Percentiles rank a stretch among this genome's conserved stretches.
Conservation (phyloP, 1,139 yeast genomes). For the Suhomyces wounanorum region DNA sequence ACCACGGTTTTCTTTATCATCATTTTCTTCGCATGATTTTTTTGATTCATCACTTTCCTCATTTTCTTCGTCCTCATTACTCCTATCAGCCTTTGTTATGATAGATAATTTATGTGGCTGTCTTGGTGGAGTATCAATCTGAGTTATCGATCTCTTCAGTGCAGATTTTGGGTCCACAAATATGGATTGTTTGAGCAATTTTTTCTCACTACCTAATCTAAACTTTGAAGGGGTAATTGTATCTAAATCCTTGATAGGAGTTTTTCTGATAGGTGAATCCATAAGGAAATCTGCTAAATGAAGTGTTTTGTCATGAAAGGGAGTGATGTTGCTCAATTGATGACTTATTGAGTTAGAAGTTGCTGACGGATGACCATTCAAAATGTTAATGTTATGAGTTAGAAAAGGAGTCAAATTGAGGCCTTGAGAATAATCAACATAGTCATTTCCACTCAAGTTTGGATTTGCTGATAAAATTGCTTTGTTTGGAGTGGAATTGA, state of each 20-base stretch:
- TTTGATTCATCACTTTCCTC: constrained; percentile 17
- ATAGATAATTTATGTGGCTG: constrained; percentile 40
- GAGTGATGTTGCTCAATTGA: constrained; percentile 37
- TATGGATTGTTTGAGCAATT: constrained; percentile 21
- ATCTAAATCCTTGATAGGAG: constrained; percentile 39
- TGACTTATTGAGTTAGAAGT: constrained; percentile 18
- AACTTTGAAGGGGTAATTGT: constrained; percentile 50
- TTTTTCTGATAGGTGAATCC: constrained; percentile 42
- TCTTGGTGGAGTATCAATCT: constrained; percentile 45
- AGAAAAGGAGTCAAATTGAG: constrained; percentile 49
- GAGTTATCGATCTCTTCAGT: constrained; percentile 39
- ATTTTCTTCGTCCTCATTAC: constrained; percentile 20
- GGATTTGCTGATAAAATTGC: constrained; percentile 9
- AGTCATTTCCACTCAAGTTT: constrained; percentile 16
- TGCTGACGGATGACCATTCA: constrained; percentile 18
- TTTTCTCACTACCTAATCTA: constrained; percentile 26
- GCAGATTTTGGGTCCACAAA: constrained; percentile 29
- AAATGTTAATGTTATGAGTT: constrained; percentile 37
- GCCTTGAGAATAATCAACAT: constrained; percentile 39
- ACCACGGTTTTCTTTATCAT: constrained; percentile 15
- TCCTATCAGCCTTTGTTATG: constrained; percentile 18
- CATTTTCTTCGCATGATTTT: constrained; percentile 14
- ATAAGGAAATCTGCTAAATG: constrained; percentile 48
- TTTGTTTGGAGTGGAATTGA: constrained; percentile 41
- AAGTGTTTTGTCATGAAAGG: constrained; percentile 46